Conservation (phyloP, 2,329 filamentous ascomycete species). For the Ceratocystiopsis brevicomis region DNA sequence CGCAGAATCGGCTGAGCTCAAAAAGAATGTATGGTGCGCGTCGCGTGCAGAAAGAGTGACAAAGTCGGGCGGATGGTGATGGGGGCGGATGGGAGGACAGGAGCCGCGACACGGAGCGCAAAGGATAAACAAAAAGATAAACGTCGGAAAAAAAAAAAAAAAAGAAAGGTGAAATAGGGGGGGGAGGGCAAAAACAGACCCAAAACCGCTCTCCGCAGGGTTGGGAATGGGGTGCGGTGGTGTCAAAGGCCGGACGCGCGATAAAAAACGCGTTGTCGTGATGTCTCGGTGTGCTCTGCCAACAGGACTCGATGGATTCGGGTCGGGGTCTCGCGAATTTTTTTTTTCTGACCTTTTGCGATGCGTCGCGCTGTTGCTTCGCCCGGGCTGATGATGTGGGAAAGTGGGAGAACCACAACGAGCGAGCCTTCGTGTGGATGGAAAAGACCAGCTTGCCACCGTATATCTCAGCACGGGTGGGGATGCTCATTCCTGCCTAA, state of each 20-base stretch:
- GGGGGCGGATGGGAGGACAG: not conserved
- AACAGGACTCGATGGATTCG: conserved; percentile 41
- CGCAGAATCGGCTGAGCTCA: too few relatives aligned
- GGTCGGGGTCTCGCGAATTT: conserved; percentile 40
- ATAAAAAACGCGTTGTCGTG: conserved; percentile 33
- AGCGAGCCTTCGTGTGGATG: conserved; percentile 30
- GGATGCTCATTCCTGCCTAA: conserved; percentile 13
- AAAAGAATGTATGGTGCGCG: too few relatives aligned
- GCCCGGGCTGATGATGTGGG: conserved; percentile 23
- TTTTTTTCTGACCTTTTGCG: conserved; percentile 40
- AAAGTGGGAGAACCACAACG: conserved; percentile 29
- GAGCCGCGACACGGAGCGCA: not conserved
- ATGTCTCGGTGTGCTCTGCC: conserved; percentile 27
- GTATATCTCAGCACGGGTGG: conserved; percentile 26
- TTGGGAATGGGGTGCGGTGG: conserved; percentile 17
- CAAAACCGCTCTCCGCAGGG: conserved; percentile 12
- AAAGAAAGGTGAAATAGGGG: conserved; percentile 6
- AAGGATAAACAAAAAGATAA: not conserved
- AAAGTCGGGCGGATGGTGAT: not conserved
- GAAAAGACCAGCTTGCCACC: conserved; percentile 16
- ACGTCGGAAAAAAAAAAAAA: conserved; percentile 1
- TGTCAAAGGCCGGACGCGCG: conserved; percentile 24
- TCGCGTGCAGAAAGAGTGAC: too few relatives aligned
- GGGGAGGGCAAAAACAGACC: not conserved
- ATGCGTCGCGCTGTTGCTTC: conserved; percentile 32